Conservation (phyloP, 2,329 filamentous ascomycete species). For the Ascochyta clinopodiicola region DNA sequence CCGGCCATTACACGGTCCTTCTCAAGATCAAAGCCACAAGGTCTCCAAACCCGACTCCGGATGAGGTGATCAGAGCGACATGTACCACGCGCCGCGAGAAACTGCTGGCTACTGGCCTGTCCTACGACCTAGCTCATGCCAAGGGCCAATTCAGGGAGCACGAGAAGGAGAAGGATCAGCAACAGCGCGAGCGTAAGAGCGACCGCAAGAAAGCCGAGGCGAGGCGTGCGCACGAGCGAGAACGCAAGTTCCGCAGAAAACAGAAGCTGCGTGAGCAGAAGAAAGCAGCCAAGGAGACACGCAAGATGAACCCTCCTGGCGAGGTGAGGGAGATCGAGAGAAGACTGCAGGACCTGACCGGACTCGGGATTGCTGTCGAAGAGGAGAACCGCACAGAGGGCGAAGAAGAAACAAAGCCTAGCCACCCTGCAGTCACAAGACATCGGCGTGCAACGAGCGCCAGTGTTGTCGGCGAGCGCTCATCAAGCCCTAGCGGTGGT, state of each 20-base stretch:
- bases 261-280: slow-evolving; percentile 48
- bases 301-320: slow-evolving; percentile 27
- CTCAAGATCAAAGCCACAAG: slow-evolving; percentile 76
- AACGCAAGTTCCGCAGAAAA: slow-evolving; percentile 46
- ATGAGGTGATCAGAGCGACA: slow-evolving; percentile 71
- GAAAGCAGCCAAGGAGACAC: slow-evolving; percentile 42
- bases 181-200: slow-evolving; percentile 47
- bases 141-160: slow-evolving; percentile 65
- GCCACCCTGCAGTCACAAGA: slow-evolving; percentile 34
- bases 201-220: slow-evolving; percentile 45
- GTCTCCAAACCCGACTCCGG: slow-evolving; percentile 60
- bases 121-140: slow-evolving; percentile 73
- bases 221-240: slow-evolving; percentile 48
- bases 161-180: slow-evolving; percentile 54
- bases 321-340: slow-evolving; percentile 38
- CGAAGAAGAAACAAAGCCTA: slow-evolving; percentile 40
- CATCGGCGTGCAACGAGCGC: slow-evolving; percentile 42
- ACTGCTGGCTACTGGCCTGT: slow-evolving; percentile 71
- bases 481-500: slow-evolving; percentile 39
- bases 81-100: slow-evolving; percentile 73
- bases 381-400: slow-evolving; percentile 38
- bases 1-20: slow-evolving; percentile 76
- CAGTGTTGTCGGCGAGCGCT: slow-evolving; percentile 37
- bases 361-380: slow-evolving; percentile 45
- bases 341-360: slow-evolving; percentile 37